Evolutionary conservation across 2,329 filamentous ascomycete genomes (phyloP), one percentile per base, ranked within the genome.

Genomic region (Fonsecaea monophora): DNA sequence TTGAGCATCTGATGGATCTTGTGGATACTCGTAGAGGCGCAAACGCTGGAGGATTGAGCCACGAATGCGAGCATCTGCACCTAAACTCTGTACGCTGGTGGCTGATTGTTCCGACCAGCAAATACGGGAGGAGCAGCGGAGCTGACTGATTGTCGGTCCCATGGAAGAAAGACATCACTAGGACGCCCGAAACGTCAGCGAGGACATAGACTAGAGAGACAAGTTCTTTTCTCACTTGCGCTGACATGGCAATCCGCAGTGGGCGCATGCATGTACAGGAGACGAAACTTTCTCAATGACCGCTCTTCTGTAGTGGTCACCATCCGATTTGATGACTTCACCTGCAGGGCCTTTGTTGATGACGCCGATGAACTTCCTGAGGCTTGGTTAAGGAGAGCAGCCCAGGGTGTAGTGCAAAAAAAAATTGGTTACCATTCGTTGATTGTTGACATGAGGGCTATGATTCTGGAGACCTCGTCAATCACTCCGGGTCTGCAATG

Each of bases 211-310:
- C 21, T 32, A 32, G n/a, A 30, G 9, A 6, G 18, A 21, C 3
- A 2, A 7, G 18, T 12, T 25, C 9, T 50, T 13, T 30, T 21
- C 60, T 12, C 55, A 64, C 61, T 40, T 60, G n/a, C 56, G 73
- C 74, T 12, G 75, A 77, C 48, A 70, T 60, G 15, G 69, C 75
- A 76, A 61, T 76, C 66, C 62, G 57, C 66, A 68, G 37, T 35
- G 9, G 21, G 34, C 50, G 25, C 67, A 69, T 4, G 61, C 13
- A 30, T 65, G 61, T 37, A 35, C 37, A 32, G 25, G 18, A 13
- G n/a, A 40, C 18, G 61, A 15, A 12, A 67, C 40, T 30, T 40
- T 65, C 55, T 69, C 67, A 35, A 67, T 60, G 15, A 69, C 37
- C 34, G 67, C 67, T 32, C 64, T 50, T 62, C 67, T 53, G 30